phyloP scores from a whole-genome alignment of 2,329 filamentous ascomycete species.

The Colletotrichum paranaense region DNA sequence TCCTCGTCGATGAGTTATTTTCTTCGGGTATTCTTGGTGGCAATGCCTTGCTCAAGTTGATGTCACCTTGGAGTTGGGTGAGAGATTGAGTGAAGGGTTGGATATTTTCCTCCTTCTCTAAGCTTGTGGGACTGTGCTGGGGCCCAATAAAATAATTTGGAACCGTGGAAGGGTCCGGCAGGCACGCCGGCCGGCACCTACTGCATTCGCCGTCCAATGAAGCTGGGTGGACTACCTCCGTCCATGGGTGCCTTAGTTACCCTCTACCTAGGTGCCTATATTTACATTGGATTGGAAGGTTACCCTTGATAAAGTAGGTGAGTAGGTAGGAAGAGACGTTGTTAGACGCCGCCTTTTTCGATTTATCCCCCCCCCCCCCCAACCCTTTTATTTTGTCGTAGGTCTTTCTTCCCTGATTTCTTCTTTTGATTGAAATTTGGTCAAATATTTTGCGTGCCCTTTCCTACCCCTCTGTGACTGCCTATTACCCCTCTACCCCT shows the following conservation, averaged over 20 bases:
- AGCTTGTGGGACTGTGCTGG: slow-evolving; percentile 9
- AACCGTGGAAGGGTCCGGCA: not conserved
- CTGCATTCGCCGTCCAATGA: not conserved
- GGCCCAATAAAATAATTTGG: not conserved
- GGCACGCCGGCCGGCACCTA: not conserved
- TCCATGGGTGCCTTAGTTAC: not conserved
- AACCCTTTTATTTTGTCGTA: too few relatives aligned
- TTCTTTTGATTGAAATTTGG: not conserved
- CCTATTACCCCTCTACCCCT: not conserved
- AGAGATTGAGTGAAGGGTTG: not conserved
- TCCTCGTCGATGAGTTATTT: too few relatives aligned
- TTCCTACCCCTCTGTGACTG: not conserved
- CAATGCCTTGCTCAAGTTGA: not conserved
- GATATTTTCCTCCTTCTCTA: slow-evolving; percentile 1
- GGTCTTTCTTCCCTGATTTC: too few relatives aligned
- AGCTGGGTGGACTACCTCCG: not conserved
- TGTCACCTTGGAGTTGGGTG: not conserved
- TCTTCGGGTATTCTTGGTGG: not conserved
- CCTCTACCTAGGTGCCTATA: too few relatives aligned
- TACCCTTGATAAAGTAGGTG: too few relatives aligned
- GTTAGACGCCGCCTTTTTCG: too few relatives aligned
- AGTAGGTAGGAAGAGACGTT: too few relatives aligned
- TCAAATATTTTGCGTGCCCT: not conserved
- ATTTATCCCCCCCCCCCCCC: too few relatives aligned
- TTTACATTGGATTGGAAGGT: not conserved